These are phyloP conservation scores for Hemileccinum impolitum DNA, from an alignment of 768 basidiomycete species.

Conservation along the genomic window DNA sequence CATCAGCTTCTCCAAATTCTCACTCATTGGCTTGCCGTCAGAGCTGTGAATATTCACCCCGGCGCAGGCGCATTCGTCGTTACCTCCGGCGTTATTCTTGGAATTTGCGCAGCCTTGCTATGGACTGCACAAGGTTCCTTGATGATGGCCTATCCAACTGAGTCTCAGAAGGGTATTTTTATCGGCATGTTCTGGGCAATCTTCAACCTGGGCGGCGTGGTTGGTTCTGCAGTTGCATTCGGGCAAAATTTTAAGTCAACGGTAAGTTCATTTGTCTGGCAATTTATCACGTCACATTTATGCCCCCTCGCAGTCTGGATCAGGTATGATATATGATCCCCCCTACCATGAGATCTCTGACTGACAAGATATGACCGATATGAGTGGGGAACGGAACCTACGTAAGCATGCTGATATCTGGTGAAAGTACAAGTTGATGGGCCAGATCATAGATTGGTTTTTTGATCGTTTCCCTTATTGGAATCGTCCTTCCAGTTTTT, in stretches of 20 bases:
- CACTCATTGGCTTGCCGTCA: conserved; percentile 22
- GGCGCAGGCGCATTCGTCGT: conserved; percentile 44
- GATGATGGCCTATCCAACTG: conserved; percentile 57
- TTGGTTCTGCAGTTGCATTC: conserved; percentile 73
- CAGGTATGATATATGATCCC: conserved; percentile 25
- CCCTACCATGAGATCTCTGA: not conserved
- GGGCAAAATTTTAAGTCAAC: conserved; percentile 65
- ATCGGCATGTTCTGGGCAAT: conserved; percentile 62
- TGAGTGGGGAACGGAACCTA: conserved; percentile 75
- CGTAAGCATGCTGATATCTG: conserved; percentile 50
- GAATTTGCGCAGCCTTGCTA: conserved; percentile 46
- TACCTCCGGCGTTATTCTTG: conserved; percentile 48
- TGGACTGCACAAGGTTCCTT: conserved; percentile 53
- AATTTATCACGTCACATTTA: not conserved
- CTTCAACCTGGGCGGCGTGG: conserved; percentile 78
- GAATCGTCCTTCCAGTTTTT: conserved; percentile 57
- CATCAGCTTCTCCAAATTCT: not conserved
- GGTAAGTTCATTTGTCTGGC: conserved; percentile 33
- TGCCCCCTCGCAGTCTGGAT: conserved; percentile 22
- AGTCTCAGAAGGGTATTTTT: conserved; percentile 52
- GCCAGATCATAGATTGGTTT: conserved; percentile 57
- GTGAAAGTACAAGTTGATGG: not conserved
- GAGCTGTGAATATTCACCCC: conserved; percentile 42
- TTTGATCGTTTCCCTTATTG: conserved; percentile 66
- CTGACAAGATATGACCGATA: not conserved